phyloP scores from a whole-genome alignment of 225 moss, liverwort and hornwort species.

The Climacium dendroides region DNA sequence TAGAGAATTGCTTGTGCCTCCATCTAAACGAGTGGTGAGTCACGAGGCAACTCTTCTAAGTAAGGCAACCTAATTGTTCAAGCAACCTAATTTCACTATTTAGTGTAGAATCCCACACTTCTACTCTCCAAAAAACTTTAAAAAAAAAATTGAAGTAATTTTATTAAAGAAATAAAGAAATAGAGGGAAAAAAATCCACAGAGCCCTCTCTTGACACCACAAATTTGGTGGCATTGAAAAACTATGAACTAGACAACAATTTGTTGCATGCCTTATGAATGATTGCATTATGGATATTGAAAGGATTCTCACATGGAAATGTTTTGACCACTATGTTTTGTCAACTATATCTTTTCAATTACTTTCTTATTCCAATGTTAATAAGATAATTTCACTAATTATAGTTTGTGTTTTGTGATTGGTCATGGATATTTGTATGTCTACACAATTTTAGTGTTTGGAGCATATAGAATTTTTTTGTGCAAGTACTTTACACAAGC shows the following conservation, averaged over 20 bases:
- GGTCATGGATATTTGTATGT: neutral
- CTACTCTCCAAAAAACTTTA: neutral
- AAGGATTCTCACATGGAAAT: neutral
- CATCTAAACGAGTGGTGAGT: too few species aligned
- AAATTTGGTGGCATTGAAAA: too few species aligned
- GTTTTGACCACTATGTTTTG: neutral
- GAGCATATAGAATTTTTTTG: too few species aligned
- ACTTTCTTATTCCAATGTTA: neutral
- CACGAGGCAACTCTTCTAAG: too few species aligned
- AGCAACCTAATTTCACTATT: too few species aligned
- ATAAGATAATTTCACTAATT: neutral
- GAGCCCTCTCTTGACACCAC: too few species aligned
- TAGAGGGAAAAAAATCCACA: too few species aligned
- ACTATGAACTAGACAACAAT: neutral
- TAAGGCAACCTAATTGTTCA: too few species aligned
- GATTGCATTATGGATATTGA: neutral
- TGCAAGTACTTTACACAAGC: too few species aligned
- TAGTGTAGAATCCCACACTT: neutral
- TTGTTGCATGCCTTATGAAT: fast-evolving
- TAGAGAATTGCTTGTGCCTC: too few species aligned
- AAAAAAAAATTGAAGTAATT: neutral
- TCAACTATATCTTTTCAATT: neutral
- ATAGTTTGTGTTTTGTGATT: neutral
- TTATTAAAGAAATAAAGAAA: neutral
- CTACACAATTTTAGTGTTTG: neutral